A percentile compares a stretch with the other conserved stretches of the same genome.
Conservation (phyloP, 352 stramenopile genomes). For the Pythium coloratum region DNA sequence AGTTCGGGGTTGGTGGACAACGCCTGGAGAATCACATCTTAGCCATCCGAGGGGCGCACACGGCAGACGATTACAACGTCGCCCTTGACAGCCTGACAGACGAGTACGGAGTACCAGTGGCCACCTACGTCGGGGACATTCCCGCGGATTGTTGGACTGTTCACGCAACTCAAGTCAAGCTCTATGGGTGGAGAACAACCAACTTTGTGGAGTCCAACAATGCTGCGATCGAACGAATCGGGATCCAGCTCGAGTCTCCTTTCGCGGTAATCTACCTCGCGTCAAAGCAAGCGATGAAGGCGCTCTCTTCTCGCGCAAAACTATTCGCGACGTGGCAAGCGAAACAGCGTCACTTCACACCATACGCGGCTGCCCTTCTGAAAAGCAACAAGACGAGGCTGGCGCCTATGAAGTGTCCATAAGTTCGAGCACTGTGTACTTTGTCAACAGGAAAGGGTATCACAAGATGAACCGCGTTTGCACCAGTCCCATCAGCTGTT, state of each 20-base stretch:
- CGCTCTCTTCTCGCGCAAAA: background rate
- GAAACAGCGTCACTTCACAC: background rate
- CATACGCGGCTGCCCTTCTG: background rate
- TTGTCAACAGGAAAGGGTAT: slow-evolving; percentile 6
- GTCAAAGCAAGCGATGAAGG: background rate
- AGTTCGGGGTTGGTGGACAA: background rate
- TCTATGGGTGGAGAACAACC: background rate
- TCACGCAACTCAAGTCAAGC: background rate
- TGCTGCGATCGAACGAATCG: background rate
- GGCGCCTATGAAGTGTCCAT: background rate
- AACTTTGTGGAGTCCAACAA: slow-evolving; percentile 5
- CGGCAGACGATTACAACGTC: background rate
- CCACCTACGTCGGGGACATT: background rate
- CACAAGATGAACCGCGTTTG: background rate
- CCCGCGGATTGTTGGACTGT: background rate
- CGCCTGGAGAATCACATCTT: slow-evolving; percentile 5
- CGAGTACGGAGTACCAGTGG: background rate
- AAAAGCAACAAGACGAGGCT: background rate
- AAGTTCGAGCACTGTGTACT: slow-evolving; percentile 8
- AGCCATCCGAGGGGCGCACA: background rate
- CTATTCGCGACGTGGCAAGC: background rate
- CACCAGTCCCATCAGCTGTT: background rate
- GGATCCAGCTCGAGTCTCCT: background rate
- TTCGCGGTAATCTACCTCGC: background rate
- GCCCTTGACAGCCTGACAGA: background rate